phyloP scores from a whole-genome alignment of 140 eudicot genomes.

The Flaveria floridana region DNA sequence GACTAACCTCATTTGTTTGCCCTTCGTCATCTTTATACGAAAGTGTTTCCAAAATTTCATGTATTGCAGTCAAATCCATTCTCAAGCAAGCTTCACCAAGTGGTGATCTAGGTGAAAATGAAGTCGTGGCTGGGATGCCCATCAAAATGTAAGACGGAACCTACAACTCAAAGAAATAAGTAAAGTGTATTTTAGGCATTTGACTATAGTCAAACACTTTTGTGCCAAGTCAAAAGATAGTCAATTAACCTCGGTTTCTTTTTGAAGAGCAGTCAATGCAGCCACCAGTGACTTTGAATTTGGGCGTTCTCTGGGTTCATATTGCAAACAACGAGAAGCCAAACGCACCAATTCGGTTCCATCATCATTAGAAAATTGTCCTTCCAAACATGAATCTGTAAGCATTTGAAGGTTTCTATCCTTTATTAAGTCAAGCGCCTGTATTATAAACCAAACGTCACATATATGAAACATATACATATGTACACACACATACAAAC shows the following conservation, averaged over 20 bases:
- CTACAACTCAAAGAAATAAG: slow-evolving; percentile 28
- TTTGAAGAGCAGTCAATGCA: slow-evolving; percentile 64
- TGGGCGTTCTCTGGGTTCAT: slow-evolving; percentile 74
- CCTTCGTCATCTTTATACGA: slow-evolving; percentile 73
- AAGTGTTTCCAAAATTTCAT: slow-evolving; percentile 49
- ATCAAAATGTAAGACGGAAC: slow-evolving; percentile 58
- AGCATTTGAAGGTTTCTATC: slow-evolving; percentile 79
- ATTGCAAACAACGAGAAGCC: slow-evolving; percentile 78
- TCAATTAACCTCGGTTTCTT: slow-evolving; percentile 58
- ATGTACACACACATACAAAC: neutral
- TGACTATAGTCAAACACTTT: slow-evolving; percentile 20
- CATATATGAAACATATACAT: slow-evolving; percentile 4
- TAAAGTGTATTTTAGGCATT: slow-evolving; percentile 11
- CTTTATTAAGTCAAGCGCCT: slow-evolving; percentile 76
- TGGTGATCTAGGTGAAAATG: slow-evolving; percentile 58
- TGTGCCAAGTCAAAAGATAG: slow-evolving; percentile 1
- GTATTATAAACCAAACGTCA: slow-evolving; percentile 30
- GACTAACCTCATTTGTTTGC: slow-evolving; percentile 60
- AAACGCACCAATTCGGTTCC: slow-evolving; percentile 71
- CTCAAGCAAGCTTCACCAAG: slow-evolving; percentile 69
- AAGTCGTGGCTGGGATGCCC: slow-evolving; percentile 56
- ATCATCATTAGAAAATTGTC: slow-evolving; percentile 68
- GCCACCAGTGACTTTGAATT: slow-evolving; percentile 64
- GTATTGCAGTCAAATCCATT: slow-evolving; percentile 72
- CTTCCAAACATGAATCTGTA: slow-evolving; percentile 82